phyloP scores from a whole-genome alignment of 1,284 basidiomycete species.

The Phlebopus sp. region DNA sequence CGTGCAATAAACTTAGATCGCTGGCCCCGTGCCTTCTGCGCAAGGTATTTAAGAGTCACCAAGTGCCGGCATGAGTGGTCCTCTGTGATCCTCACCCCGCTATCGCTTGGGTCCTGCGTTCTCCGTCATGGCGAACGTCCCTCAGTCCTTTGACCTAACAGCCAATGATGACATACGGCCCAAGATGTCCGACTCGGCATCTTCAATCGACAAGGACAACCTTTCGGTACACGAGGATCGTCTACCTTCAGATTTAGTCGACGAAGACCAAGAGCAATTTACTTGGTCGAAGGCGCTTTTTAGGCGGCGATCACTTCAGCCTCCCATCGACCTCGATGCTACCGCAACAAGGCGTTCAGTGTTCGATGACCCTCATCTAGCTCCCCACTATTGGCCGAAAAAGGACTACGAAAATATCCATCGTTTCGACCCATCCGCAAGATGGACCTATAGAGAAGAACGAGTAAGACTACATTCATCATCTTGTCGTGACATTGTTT shows the following conservation, averaged over 20 bases:
- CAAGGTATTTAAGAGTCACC: neutral
- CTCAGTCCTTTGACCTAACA: neutral
- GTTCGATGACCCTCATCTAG: conserved; percentile 54
- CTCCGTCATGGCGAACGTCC: neutral
- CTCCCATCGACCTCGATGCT: conserved; percentile 3
- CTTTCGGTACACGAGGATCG: neutral
- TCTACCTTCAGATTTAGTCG: conserved; percentile 3
- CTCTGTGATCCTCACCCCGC: neutral
- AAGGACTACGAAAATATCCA: conserved; percentile 59
- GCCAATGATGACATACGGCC: neutral
- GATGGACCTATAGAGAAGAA: conserved; percentile 73
- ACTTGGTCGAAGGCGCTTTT: conserved; percentile 5
- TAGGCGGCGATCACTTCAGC: neutral
- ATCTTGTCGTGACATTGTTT: neutral
- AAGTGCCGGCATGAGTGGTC: neutral
- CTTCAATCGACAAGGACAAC: neutral
- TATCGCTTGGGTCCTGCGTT: neutral
- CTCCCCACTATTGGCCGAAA: conserved; percentile 54
- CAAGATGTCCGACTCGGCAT: neutral
- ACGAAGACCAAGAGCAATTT: conserved; percentile 6
- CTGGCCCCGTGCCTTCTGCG: neutral
- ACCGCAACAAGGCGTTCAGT: conserved; percentile 49
- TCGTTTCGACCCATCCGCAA: conserved; percentile 60
- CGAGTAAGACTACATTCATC: conserved; percentile 33
- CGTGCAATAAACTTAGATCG: neutral